Evolutionary conservation across 768 basidiomycete genomes (phyloP).

Genomic region (Cystobasidium tubakii): DNA sequence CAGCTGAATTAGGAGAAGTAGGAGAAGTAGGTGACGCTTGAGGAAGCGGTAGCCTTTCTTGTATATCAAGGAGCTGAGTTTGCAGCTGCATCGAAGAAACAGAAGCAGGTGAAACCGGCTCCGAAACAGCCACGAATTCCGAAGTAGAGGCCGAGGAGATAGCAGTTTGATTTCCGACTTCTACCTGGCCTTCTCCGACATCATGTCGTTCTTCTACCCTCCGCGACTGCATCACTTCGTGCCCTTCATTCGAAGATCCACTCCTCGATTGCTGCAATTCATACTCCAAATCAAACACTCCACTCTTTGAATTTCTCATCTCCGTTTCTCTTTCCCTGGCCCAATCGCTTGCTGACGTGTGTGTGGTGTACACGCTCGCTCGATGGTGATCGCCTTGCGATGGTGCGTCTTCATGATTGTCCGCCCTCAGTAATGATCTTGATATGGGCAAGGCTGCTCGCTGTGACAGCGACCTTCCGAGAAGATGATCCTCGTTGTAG

Average conservation of each 20-base stretch:
- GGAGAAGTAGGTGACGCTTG: background rate
- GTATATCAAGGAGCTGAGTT: background rate
- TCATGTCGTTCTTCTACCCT: too few species aligned
- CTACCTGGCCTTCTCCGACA: background rate
- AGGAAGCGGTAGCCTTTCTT: background rate
- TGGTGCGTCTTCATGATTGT: background rate
- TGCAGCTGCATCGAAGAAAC: background rate
- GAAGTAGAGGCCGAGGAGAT: background rate
- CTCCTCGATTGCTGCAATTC: background rate
- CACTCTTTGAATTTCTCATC: background rate
- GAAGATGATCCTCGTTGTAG: background rate
- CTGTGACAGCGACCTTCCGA: background rate
- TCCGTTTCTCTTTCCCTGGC: conserved; percentile 19
- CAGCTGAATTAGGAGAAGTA: conserved; percentile 15
- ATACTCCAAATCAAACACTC: conserved; percentile 31
- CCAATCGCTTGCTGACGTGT: conserved; percentile 11
- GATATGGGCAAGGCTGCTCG: background rate
- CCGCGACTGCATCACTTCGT: background rate
- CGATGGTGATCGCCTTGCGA: background rate
- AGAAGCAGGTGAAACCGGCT: background rate
- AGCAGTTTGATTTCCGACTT: background rate
- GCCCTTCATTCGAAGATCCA: background rate
- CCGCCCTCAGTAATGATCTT: background rate
- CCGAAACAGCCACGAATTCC: background rate
- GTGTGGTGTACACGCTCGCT: background rate